Evolutionary conservation across 345 rosid genomes (phyloP).

Genomic region (Brassica napus): Da-Ae NC_063436.1:29620501-29621000

Average conservation of each 20-base stretch:
- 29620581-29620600: not conserved
- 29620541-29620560: slow-evolving; percentile 4
- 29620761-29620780: not conserved
- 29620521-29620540: not conserved
- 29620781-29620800: not conserved
- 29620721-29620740: not conserved
- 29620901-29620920: not conserved
- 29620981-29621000: not conserved
- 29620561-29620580: not conserved
- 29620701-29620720: not conserved
- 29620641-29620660: not conserved
- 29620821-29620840: not conserved
- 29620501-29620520: not conserved
- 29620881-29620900: not conserved
- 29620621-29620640: not conserved
- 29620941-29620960: not conserved
- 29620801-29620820: not conserved
- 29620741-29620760: not conserved
- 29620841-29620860: not conserved
- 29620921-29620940: slow-evolving; percentile 12
- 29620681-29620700: not conserved
- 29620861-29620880: not conserved
- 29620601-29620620: not conserved
- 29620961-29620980: not conserved
- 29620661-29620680: not conserved